These are phyloP conservation scores for Candida lessepsii DNA, from an alignment of 805 yeast genomes.

Conservation along the genomic window DNA sequence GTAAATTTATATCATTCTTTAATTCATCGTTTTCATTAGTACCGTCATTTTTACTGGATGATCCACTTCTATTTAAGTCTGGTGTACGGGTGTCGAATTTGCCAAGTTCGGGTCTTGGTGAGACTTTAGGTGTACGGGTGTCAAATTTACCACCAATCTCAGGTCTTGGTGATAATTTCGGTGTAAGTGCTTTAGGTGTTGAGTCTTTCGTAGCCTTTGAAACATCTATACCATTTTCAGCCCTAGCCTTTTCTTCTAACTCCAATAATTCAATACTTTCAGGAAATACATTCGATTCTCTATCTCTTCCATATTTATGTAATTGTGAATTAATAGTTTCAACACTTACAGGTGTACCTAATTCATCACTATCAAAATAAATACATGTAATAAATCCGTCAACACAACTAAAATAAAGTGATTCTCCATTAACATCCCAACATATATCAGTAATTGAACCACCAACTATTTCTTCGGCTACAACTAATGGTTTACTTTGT, in stretches of 20 bases:
- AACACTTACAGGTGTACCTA: conserved; percentile 66
- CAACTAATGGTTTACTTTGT: conserved; percentile 71
- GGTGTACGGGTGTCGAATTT: too few relatives aligned
- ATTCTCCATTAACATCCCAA: conserved; percentile 82
- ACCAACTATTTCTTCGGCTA: conserved; percentile 70
- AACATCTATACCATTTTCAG: neutral
- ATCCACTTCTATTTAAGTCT: too few relatives aligned
- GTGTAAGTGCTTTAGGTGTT: too few relatives aligned
- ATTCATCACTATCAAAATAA: conserved; percentile 59
- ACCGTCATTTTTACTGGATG: too few relatives aligned
- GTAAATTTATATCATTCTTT: too few relatives aligned
- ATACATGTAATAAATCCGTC: conserved; percentile 80
- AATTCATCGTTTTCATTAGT: too few relatives aligned
- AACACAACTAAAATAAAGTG: conserved; percentile 72
- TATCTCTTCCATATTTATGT: conserved; percentile 82
- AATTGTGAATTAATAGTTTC: conserved; percentile 64
- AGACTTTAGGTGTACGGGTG: too few relatives aligned
- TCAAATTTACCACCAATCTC: too few relatives aligned
- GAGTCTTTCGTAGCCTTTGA: too few relatives aligned
- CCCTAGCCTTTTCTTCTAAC: conserved; percentile 60
- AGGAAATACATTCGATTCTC: conserved; percentile 81
- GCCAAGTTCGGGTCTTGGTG: too few relatives aligned
- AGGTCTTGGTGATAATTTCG: too few relatives aligned
- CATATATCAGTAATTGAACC: conserved; percentile 85
- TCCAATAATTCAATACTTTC: conserved; percentile 78